Evolutionary conservation across 2,329 filamentous ascomycete genomes (phyloP).

Genomic region (Fusarium sp.): DNA sequence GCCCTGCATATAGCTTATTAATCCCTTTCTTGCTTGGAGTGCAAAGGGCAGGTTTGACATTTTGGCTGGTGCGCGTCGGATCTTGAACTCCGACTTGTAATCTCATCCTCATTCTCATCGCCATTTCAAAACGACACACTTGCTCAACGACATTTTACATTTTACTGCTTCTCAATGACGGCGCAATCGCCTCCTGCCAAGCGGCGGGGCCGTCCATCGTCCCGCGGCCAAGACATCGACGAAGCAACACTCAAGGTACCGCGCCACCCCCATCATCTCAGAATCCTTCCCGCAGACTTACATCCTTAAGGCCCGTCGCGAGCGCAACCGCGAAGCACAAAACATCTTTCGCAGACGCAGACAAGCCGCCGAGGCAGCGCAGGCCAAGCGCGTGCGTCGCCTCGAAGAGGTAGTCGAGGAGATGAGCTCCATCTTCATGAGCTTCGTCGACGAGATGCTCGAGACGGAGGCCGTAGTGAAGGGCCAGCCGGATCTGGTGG

Average conservation of each 20-base stretch:
- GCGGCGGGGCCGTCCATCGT: constrained; percentile 43
- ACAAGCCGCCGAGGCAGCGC: constrained; percentile 49
- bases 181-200: constrained; percentile 26
- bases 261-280: background rate
- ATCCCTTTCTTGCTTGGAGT: background rate
- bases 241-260: constrained; percentile 47
- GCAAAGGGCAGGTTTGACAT: too few species aligned
- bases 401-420: constrained; percentile 50
- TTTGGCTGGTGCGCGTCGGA: background rate
- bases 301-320: constrained; percentile 45
- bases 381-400: constrained; percentile 45
- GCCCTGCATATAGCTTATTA: too few species aligned
- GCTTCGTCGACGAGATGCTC: constrained; percentile 50
- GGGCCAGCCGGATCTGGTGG: constrained; percentile 37
- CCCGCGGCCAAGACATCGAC: constrained; percentile 35
- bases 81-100: background rate
- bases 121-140: too few species aligned
- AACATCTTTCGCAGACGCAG: constrained; percentile 49
- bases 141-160: too few species aligned
- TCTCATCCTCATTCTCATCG: background rate
- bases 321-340: constrained; percentile 51
- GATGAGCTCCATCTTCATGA: constrained; percentile 50
- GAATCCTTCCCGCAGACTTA: constrained; percentile 10
- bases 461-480: constrained; percentile 44
- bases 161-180: constrained; percentile 17